Evolutionary conservation across 2,329 filamentous ascomycete genomes (phyloP).

Genomic region (Fusarium sp.): DNA sequence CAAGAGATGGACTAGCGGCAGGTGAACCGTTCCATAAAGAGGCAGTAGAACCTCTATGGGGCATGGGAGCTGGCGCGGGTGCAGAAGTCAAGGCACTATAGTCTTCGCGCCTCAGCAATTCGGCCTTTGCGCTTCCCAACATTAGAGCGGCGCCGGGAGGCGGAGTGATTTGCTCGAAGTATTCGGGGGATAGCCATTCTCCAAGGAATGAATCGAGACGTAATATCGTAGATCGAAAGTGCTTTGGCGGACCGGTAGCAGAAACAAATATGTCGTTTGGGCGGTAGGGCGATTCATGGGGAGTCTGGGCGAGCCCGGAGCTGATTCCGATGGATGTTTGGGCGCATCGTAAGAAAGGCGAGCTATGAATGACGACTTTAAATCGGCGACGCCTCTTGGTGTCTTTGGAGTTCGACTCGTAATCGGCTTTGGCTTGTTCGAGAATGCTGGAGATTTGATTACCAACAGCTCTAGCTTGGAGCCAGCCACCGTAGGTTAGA

Average conservation of each 20-base stretch:
- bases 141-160: conserved; percentile 89
- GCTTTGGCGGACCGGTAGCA: conserved; percentile 48
- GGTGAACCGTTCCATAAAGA: conserved; percentile 54
- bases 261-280: conserved; percentile 54
- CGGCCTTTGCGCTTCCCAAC: conserved; percentile 88
- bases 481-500: conserved; percentile 93
- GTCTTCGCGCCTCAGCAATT: conserved; percentile 82
- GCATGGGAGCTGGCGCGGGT: conserved; percentile 30
- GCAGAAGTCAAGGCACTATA: conserved; percentile 61
- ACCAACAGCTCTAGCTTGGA: conserved; percentile 85
- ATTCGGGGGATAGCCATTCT: conserved; percentile 94
- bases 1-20: conserved; percentile 43
- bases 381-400: conserved; percentile 68
- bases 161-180: conserved; percentile 91
- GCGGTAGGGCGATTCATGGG: conserved; percentile 50
- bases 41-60: conserved; percentile 42
- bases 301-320: conserved; percentile 78
- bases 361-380: conserved; percentile 88
- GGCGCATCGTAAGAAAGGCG: conserved; percentile 92
- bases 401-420: conserved; percentile 50
- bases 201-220: conserved; percentile 93
- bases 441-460: conserved; percentile 83
- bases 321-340: conserved; percentile 92
- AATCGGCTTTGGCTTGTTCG: conserved; percentile 63
- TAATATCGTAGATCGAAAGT: conserved; percentile 70